Base-by-base conservation (phyloP, 2,329 filamentous ascomycete species). In the Didymella segeticola region DNA sequence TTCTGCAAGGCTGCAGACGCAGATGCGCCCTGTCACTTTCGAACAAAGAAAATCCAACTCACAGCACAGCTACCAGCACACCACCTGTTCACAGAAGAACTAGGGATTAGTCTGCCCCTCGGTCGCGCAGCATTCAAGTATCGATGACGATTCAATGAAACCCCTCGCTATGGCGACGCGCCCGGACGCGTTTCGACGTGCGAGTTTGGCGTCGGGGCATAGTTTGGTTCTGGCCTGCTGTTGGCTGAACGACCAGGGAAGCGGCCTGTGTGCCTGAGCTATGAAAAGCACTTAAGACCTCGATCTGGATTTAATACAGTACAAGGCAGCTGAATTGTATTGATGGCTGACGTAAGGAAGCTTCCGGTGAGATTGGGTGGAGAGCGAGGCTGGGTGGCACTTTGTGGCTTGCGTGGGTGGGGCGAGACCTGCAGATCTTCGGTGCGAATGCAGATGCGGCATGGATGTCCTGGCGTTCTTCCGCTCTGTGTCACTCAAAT, bases 121-220 rank as follows among this genome's bases (percentile, higher is more conserved):
- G 30, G n/a, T 9, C 4, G 4, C 17, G 38, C 38, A 30, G 22
- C 20, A 43, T 51, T 51, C 19, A 36, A 26, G 41, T 7, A n/a
- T 31, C 27, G 34, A 51, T 51, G 48, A 51, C 48, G 47, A 45
- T 11, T 33, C 27, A 51, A 33, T 37, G 26, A 39, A 46, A 29
- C 48, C 48, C 20, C 31, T 48, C 33, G 9, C 43, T 45, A 54
- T 48, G 39, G 51, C 45, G 51, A 54, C 51, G 51, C 51, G 51
- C 51, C 51, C 51, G 51, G 51, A 54, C 49, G 49, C 49, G 51
- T 54, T 54, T 54, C 51, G 51, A 48, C 51, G 51, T 48, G 51
- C 51, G 33, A 48, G 31, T 54, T 54, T 54, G 51, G 51, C 51
- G 51, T 53, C 39, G 17, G 30, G 31, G 20, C 33, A 11, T 23